These are phyloP conservation scores for Gautieria morchelliformis DNA, from an alignment of 768 basidiomycete genomes.

Conservation along the genomic window DNA sequence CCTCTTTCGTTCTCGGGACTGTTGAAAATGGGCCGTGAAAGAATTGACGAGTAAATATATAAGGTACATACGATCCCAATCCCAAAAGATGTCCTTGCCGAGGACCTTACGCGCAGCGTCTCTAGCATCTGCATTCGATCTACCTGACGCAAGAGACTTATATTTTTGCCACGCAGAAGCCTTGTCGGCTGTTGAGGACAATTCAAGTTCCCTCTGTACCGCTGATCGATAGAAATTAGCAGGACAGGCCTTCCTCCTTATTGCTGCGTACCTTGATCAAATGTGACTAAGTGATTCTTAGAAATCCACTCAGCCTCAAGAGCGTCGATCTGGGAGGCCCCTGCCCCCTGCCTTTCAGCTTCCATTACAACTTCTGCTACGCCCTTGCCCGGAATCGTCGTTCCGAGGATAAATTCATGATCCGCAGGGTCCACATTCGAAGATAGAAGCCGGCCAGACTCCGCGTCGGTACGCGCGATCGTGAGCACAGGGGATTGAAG, in stretches of 20 bases:
- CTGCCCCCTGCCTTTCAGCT: slow-evolving; percentile 54
- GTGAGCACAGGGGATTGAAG: slow-evolving; percentile 81
- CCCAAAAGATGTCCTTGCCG: slow-evolving; percentile 69
- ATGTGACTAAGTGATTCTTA: slow-evolving; percentile 63
- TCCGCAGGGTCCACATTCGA: slow-evolving; percentile 77
- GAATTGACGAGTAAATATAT: neutral
- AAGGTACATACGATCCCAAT: slow-evolving; percentile 68
- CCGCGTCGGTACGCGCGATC: slow-evolving; percentile 88
- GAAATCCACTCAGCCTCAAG: slow-evolving; percentile 72
- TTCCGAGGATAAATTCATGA: slow-evolving; percentile 43
- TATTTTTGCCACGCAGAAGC: slow-evolving; percentile 49
- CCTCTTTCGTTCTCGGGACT: slow-evolving; percentile 86
- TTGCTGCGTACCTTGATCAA: slow-evolving; percentile 58
- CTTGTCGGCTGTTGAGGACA: slow-evolving; percentile 43
- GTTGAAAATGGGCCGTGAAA: neutral
- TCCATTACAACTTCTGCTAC: slow-evolving; percentile 63
- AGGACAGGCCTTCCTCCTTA: neutral
- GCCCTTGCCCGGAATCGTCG: slow-evolving; percentile 27
- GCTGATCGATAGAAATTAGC: slow-evolving; percentile 28
- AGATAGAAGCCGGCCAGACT: slow-evolving; percentile 76
- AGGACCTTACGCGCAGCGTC: slow-evolving; percentile 65
- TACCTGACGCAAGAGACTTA: slow-evolving; percentile 44
- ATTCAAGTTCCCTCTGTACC: slow-evolving; percentile 46
- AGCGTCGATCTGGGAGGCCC: slow-evolving; percentile 58
- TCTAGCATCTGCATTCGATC: slow-evolving; percentile 66